phyloP scores from a whole-genome alignment of 2,329 filamentous ascomycete species.

The Colletotrichum nymphaeae region DNA sequence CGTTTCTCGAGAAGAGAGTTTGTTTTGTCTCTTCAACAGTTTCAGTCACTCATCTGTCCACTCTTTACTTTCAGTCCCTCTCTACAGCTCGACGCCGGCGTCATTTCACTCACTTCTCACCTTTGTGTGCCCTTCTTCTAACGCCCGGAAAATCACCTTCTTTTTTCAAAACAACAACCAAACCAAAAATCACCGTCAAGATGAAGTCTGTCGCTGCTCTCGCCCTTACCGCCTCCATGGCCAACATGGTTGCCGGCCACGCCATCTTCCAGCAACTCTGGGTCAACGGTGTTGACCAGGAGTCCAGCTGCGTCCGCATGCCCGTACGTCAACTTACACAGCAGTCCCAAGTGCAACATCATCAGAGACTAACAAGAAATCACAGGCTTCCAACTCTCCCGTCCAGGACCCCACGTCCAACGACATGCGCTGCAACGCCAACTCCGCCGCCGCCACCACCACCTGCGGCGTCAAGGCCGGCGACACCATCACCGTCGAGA shows the following conservation, averaged over 20 bases:
- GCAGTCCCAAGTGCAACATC: background rate
- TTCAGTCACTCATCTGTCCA: constrained; percentile 34
- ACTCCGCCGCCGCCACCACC: constrained; percentile 47
- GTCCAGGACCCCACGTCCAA: constrained; percentile 51
- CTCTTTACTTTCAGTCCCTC: constrained; percentile 34
- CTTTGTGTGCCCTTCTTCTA: constrained; percentile 31
- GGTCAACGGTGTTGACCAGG: constrained; percentile 49
- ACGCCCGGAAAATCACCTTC: constrained; percentile 30
- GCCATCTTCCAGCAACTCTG: constrained; percentile 63
- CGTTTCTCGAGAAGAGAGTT: background rate
- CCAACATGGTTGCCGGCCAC: constrained; percentile 48
- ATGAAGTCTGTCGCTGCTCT: constrained; percentile 34
- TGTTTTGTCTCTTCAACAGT: constrained; percentile 21
- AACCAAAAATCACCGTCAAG: constrained; percentile 9
- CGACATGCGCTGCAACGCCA: constrained; percentile 56
- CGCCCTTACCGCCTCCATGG: constrained; percentile 33
- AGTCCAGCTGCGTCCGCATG: constrained; percentile 34
- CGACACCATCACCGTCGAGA: constrained; percentile 55
- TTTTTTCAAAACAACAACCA: constrained; percentile 6
- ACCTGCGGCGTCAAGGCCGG: constrained; percentile 43
- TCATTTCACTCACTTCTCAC: constrained; percentile 32
- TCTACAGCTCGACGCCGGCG: constrained; percentile 35
- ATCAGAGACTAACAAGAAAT: background rate
- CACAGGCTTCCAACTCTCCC: constrained; percentile 50
- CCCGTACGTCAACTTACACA: constrained; percentile 6